Evolutionary conservation across 225 moss, liverwort and hornwort species (phyloP), one percentile per base, ranked within the genome.

Genomic region (Straminergon stramineum): DNA sequence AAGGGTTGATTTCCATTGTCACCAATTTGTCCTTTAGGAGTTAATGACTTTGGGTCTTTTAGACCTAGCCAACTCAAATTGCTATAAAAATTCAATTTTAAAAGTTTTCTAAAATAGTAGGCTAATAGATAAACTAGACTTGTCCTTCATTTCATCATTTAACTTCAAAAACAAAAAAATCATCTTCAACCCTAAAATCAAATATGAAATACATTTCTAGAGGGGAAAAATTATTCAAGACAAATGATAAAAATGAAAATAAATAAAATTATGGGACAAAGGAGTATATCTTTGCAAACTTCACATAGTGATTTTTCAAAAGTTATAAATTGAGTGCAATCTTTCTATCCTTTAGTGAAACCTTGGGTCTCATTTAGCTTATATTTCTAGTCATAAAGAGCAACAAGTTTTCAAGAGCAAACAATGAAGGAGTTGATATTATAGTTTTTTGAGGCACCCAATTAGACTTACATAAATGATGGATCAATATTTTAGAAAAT

Each of bases 101-200:
- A 13, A 0, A 20, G 0, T 20, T 45, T 20, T 6, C 7, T 19
- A 4, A 2, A 39, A 51, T 1, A 51, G 0, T 11, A 32, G 7
- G 4, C 2, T 19, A 2, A 1, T 12, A 2, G 13, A 32, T 51
- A 32, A 51, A 51, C 11, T 75, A 51, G 20, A 75, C 3, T 75
- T 51, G 5, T 4, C 0, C 30, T 75, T 75, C 11, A 48, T 75
- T 74, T 31, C 18, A 75, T 11, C 4, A 30, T 0, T 30, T 6
- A 28, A 18, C 6, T 1, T 48, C 1, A 30, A 51, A 43, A 74
- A 30, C 0, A 45, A 45, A 31, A 1, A 48, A 48, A 51, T 19
- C 4, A 75, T 31, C 1, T 31, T 31, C 19, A 7, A 12, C 1
- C 1, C 15, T 24, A 18, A 48, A 27, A 41, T 41, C 4, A 39